Base-by-base conservation (phyloP, 2,329 filamentous ascomycete genomes). In the Penicillium oxalicum region DNA sequence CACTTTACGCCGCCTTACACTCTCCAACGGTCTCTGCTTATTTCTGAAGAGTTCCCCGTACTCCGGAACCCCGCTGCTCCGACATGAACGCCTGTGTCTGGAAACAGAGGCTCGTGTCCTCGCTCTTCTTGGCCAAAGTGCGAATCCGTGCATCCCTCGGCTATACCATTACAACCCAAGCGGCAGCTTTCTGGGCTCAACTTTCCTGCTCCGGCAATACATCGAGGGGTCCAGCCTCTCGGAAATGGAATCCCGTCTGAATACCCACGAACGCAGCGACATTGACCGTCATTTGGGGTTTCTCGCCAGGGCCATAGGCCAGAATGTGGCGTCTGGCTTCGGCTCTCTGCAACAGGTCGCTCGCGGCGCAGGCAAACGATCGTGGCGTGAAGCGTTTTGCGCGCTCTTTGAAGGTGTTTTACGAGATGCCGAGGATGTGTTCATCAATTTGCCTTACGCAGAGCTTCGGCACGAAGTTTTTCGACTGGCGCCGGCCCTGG, bases 381-480 rank as follows among this genome's bases (percentile, higher is more conserved):
- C 74, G 3, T 83, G 80, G 80, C 68, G 70, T 45, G 71, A 76
- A 47, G 75, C 74, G 9, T 83, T 82, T 54, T 63, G 73, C 25
- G 57, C 61, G 5, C 69, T 82, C 35, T 65, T 82, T 18, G 79
- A 82, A 59, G 66, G 71, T 9, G 65, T 75, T 7, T 65, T 83
- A 25, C 76, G 77, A 12, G 79, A 82, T 55, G 77, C 74, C 12
- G 80, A 83, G 59, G 79, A 82, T 49, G 76, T 77, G 63, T 74
- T 81, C 9, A 72, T 83, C 55, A 77, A 74, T 49, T 60, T 82
- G 5, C 79, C 79, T 0, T 82, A 81, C 56, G 70, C 75, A 8
- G 72, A 74, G 45, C 75, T 82, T 48, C 73, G 79, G 32, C 69
- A 74, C 49, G 71, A 76, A 45, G 50, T 78, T n/a, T 62, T 58